A percentile compares a stretch with the other conserved stretches of the same genome.
Conservation (phyloP, 129 eudicot species). For the Rutidosis leptorrhynchoides region DNA sequence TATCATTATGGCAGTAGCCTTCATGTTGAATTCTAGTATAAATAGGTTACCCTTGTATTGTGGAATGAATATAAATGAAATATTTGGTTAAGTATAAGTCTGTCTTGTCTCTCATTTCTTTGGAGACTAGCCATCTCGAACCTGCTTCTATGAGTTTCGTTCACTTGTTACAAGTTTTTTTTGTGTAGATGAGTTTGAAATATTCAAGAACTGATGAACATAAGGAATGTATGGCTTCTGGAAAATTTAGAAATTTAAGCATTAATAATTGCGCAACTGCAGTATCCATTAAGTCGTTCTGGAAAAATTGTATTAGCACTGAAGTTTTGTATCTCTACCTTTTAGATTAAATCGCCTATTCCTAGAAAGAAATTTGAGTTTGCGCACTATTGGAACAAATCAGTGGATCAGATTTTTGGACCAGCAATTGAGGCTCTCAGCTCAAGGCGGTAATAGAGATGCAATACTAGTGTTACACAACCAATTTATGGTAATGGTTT, state of each 20-base stretch:
- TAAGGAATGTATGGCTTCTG: neutral
- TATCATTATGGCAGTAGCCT: too few species aligned
- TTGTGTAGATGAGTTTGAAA: neutral
- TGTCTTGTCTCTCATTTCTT: too few species aligned
- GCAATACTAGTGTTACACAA: constrained; percentile 11
- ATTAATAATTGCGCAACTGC: neutral
- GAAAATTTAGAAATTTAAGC: neutral
- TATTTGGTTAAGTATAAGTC: too few species aligned
- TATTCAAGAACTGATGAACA: constrained; percentile 9
- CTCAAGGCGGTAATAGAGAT: constrained; percentile 50
- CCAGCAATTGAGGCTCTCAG: constrained; percentile 53
- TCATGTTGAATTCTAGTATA: too few species aligned
- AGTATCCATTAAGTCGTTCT: neutral
- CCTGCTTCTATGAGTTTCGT: too few species aligned
- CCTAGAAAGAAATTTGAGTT: constrained; percentile 39
- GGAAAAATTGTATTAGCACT: constrained; percentile 5
- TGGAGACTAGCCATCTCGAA: too few species aligned
- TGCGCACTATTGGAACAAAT: constrained; percentile 66
- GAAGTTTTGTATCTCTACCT: constrained; percentile 8
- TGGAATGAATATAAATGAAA: too few species aligned
- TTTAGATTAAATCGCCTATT: constrained; percentile 44
- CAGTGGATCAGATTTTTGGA: constrained; percentile 58
- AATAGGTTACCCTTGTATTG: too few species aligned
- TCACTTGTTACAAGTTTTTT: constrained; percentile 1
- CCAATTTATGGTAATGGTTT: constrained; percentile 15